Evolutionary conservation across 345 rosid species (phyloP).

Genomic region (Eucalyptus curtisii): DNA sequence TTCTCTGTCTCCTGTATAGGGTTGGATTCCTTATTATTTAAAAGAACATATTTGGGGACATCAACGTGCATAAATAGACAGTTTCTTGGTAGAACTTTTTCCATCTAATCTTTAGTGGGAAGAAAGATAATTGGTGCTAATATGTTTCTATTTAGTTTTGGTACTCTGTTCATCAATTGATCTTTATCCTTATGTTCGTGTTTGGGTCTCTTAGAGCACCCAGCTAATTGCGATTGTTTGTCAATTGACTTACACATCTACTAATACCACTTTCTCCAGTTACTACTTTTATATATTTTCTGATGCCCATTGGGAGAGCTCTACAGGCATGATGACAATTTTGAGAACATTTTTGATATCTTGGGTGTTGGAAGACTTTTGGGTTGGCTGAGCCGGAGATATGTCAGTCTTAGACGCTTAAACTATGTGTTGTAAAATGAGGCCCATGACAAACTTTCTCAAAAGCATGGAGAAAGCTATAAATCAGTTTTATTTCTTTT

Average conservation of each 20-base stretch:
- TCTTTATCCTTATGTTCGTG: background rate
- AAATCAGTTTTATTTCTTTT: background rate
- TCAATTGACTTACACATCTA: background rate
- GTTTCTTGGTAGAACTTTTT: background rate
- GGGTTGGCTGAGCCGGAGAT: background rate
- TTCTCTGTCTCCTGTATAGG: background rate
- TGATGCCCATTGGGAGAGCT: background rate
- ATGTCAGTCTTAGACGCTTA: background rate
- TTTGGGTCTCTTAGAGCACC: background rate
- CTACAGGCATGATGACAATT: background rate
- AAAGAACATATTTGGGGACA: background rate
- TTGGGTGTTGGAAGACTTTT: background rate
- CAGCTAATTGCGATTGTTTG: background rate
- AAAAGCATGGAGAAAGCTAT: background rate
- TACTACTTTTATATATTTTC: background rate
- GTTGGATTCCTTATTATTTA: background rate
- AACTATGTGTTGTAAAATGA: background rate
- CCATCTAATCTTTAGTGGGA: background rate
- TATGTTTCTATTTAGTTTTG: background rate
- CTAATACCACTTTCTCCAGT: background rate
- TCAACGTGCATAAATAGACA: background rate
- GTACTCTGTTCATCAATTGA: background rate
- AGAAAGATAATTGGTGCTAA: background rate
- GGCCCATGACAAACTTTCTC: background rate
- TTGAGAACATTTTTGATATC: background rate